These are phyloP conservation scores for Neurospora intermedia DNA, from an alignment of 495 filamentous ascomycete genomes.

Conservation along the genomic window DNA sequence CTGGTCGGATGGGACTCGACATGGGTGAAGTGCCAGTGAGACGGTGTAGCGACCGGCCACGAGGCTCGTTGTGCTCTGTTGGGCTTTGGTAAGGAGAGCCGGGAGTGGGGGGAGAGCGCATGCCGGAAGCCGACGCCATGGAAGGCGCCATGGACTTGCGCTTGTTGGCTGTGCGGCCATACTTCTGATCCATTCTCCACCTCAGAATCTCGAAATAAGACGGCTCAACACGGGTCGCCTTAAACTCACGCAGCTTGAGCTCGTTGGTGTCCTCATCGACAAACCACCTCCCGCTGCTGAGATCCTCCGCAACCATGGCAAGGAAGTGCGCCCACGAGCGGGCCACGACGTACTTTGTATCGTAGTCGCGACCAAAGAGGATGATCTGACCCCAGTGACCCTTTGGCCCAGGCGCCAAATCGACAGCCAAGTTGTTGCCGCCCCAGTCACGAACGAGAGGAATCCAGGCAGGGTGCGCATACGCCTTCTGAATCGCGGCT, in stretches of 20 bases:
- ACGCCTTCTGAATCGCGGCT: conserved; percentile 79
- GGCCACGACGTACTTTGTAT: conserved; percentile 93
- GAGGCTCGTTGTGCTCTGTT: conserved; percentile 27
- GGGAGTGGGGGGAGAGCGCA: conserved; percentile 23
- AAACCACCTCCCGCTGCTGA: conserved; percentile 73
- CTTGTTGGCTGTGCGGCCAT: conserved; percentile 52
- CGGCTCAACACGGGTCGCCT: conserved; percentile 78
- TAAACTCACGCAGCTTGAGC: conserved; percentile 86
- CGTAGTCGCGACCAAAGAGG: conserved; percentile 93
- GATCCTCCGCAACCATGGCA: conserved; percentile 78
- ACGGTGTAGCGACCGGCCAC: conserved; percentile 45
- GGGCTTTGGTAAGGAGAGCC: conserved; percentile 38
- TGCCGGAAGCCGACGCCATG: conserved; percentile 28
- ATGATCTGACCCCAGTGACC: conserved; percentile 96
- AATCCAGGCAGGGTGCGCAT: conserved; percentile 93
- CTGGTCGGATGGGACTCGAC: conserved; percentile 41
- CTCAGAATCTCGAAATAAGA: conserved; percentile 87
- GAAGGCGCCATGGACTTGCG: conserved; percentile 28
- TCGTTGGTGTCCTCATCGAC: conserved; percentile 89
- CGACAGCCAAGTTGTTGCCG: conserved; percentile 90
- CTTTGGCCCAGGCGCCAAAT: conserved; percentile 82
- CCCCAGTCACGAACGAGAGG: conserved; percentile 96
- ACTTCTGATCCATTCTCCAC: conserved; percentile 91
- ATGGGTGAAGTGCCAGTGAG: conserved; percentile 42
- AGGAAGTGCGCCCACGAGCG: conserved; percentile 87